Base-by-base conservation (phyloP, 225 moss, liverwort and hornwort species). In the Marchantia paleacea region DNA sequence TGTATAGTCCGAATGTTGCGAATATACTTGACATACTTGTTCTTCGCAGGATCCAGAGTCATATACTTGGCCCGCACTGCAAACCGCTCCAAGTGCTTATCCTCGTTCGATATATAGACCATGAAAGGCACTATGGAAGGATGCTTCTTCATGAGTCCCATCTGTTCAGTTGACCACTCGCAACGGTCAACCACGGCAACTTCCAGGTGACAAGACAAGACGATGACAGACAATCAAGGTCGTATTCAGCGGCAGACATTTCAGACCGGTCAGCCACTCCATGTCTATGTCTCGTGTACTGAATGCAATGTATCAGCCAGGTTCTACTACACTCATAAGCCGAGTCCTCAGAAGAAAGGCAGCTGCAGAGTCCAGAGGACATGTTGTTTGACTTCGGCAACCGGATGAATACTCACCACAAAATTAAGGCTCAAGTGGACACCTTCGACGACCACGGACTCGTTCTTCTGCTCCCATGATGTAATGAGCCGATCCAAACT, bases 1-100 rank as follows among this genome's bases (percentile, higher is more conserved):
- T 97, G 97, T 72, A 97, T 97, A n/a, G 89, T 94, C 80, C 97
- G 89, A 77, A 97, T 97, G 79, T 94, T 97, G 49, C 94, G 92
- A 68, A 97, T 97, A 29, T 97, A 97, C 85, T 97, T 97, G n/a
- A 97, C 97, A 75, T 97, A 97, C 84, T 94, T 97, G 62, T 97
- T 97, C 86, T 92, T 94, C 5, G 94, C 89, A 15, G 97, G 97
- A 73, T 97, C 97, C 61, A 97, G 88, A 49, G 97, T 97, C 97
- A 97, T 97, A 82, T 97, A 94, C 87, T 94, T 97, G 5, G 97
- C 97, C 78, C 97, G 94, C 61, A 97, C 97, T 49, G 97, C 97
- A 88, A 97, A 97, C 55, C 97, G 84, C 85, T 97, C 97, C 72
- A 94, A 64, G 81, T 97, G 97, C 82, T 94, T 97, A 73, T 55